Evolutionary conservation across 768 basidiomycete genomes (phyloP).

Genomic region (Kwoniella heveanensis): DNA sequence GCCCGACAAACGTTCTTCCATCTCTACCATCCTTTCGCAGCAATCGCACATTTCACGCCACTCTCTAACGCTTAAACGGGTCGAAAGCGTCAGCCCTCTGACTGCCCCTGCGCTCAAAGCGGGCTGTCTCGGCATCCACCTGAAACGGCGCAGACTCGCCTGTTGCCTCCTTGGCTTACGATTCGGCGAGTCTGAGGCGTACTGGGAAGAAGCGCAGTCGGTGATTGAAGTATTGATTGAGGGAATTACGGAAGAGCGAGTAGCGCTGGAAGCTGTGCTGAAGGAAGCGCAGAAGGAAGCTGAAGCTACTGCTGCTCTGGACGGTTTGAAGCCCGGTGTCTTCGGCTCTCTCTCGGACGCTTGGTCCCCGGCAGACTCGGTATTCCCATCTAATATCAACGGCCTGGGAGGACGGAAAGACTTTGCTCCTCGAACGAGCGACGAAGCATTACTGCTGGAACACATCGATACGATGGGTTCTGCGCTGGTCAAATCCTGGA

Average conservation of each 20-base stretch:
- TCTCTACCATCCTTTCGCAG: neutral
- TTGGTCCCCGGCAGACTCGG: neutral
- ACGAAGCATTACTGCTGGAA: conserved; percentile 28
- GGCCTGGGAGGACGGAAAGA: conserved; percentile 1
- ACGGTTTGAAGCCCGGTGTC: neutral
- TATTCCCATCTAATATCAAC: neutral
- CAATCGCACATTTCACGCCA: neutral
- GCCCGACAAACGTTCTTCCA: conserved; percentile 4
- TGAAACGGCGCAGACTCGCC: conserved; percentile 42
- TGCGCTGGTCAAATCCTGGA: conserved; percentile 19
- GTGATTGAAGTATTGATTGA: conserved; percentile 24
- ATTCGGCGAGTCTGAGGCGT: conserved; percentile 25
- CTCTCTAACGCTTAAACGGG: neutral
- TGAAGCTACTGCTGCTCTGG: neutral
- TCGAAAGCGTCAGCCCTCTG: conserved; percentile 38
- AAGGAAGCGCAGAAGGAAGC: conserved; percentile 5
- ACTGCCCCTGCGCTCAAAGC: conserved; percentile 46
- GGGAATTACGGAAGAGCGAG: conserved; percentile 11
- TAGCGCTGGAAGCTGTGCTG: conserved; percentile 13
- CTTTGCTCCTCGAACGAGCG: conserved; percentile 26
- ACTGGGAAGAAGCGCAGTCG: conserved; percentile 32
- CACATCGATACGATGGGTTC: conserved; percentile 19
- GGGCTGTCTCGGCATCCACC: conserved; percentile 44
- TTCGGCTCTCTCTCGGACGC: neutral
- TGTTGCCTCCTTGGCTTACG: conserved; percentile 51